phyloP scores from a whole-genome alignment of 2,329 filamentous ascomycete genomes.

The Aschersonia sp. region DNA sequence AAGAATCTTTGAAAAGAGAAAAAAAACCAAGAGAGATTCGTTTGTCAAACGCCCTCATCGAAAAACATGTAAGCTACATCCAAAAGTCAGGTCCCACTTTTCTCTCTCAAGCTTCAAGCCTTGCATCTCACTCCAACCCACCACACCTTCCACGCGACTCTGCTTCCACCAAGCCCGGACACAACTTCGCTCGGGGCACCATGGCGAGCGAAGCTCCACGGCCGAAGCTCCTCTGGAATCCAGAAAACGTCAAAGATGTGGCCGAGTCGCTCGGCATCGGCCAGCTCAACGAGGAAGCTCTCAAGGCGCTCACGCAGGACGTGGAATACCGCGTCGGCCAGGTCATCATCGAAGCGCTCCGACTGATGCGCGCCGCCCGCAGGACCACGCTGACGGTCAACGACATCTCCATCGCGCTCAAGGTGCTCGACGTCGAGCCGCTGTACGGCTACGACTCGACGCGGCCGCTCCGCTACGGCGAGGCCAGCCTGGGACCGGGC shows the following conservation, averaged over 20 bases:
- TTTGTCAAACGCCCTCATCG: no score
- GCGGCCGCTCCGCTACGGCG: conserved; percentile 75
- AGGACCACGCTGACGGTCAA: conserved; percentile 79
- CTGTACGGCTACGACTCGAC: conserved; percentile 94
- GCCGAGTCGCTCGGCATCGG: conserved; percentile 89
- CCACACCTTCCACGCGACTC: background rate
- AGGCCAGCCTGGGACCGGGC: conserved; percentile 82
- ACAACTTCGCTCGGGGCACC: conserved; percentile 2
- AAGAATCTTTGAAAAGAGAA: no score
- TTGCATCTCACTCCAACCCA: background rate
- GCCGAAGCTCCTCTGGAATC: conserved; percentile 69
- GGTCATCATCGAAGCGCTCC: conserved; percentile 83
- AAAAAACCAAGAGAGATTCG: no score
- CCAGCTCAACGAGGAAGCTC: conserved; percentile 68
- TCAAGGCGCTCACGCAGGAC: conserved; percentile 78
- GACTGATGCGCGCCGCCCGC: conserved; percentile 87
- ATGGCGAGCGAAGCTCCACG: conserved; percentile 28
- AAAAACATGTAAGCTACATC: no score
- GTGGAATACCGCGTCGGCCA: conserved; percentile 91
- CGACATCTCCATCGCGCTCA: conserved; percentile 76
- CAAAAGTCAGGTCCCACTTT: no score
- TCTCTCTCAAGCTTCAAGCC: no score
- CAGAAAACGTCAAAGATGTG: conserved; percentile 89
- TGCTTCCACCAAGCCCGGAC: background rate
- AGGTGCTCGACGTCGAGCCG: conserved; percentile 81